A percentile compares a stretch with the other conserved stretches of the same genome.
phyloP scores from a whole-genome alignment of 148 eudicot species.

The Spergularia marina region DNA sequence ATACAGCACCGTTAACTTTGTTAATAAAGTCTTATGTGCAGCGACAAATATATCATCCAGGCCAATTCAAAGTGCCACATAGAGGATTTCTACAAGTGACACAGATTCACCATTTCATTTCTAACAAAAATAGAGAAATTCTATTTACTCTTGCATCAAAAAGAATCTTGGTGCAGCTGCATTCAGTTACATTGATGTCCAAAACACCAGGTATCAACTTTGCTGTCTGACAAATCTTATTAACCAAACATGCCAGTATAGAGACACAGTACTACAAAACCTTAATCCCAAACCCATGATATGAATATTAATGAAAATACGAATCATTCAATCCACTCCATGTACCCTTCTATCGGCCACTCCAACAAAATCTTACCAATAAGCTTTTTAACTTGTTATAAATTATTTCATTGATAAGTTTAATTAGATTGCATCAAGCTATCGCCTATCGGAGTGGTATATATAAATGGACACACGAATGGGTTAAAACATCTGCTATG shows the following conservation, averaged over 20 bases:
- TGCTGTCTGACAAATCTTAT: neutral
- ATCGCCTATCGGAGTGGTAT: too few species aligned
- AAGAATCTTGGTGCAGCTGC: neutral
- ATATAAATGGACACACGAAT: too few species aligned
- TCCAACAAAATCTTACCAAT: too few species aligned
- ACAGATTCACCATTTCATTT: neutral
- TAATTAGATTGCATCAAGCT: too few species aligned
- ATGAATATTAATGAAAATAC: too few species aligned
- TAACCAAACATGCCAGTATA: neutral
- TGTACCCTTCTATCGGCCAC: too few species aligned
- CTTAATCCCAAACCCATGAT: neutral
- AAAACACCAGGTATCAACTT: neutral
- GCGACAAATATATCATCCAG: neutral
- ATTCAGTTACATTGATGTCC: neutral
- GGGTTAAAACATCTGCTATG: too few species aligned
- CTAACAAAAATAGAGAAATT: neutral
- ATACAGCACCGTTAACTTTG: slow-evolving; percentile 8
- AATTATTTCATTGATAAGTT: too few species aligned
- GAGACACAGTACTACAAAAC: neutral
- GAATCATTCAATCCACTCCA: too few species aligned
- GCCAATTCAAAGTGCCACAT: neutral
- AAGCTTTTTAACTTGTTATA: too few species aligned
- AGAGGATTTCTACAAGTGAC: neutral
- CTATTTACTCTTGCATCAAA: neutral
- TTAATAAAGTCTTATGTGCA: neutral